phyloP scores from a whole-genome alignment of 2,329 filamentous ascomycete genomes.

The Neonectria sp. region DNA sequence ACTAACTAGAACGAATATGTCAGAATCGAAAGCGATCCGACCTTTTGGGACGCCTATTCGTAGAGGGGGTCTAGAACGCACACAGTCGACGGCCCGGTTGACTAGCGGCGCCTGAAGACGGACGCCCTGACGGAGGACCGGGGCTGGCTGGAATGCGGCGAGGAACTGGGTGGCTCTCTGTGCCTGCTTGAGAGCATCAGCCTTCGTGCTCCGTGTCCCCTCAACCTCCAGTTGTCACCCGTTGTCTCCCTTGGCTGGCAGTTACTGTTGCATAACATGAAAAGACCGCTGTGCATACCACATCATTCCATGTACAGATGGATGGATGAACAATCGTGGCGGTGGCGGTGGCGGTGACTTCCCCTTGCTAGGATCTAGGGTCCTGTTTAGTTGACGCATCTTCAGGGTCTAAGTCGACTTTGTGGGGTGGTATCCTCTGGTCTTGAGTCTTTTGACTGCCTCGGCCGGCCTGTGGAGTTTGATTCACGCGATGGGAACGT shows the following conservation, averaged over 20 bases:
- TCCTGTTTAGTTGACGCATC: slow-evolving; percentile 1
- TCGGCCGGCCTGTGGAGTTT: background rate
- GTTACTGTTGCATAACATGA: background rate
- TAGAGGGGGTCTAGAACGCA: background rate
- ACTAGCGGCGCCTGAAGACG: slow-evolving; percentile 9
- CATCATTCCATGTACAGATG: background rate
- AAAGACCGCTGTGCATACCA: background rate
- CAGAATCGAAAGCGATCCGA: background rate
- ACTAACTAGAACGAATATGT: background rate
- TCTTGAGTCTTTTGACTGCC: slow-evolving; percentile 11
- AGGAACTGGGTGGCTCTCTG: background rate
- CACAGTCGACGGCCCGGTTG: background rate
- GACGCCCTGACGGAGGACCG: background rate
- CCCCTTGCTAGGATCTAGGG: background rate
- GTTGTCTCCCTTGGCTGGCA: background rate
- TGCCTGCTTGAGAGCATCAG: background rate
- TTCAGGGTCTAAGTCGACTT: slow-evolving; percentile 1
- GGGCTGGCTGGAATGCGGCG: background rate
- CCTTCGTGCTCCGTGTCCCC: background rate
- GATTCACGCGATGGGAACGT: background rate
- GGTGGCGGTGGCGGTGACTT: slow-evolving; percentile 25
- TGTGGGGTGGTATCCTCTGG: background rate
- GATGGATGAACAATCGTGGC: slow-evolving; percentile 3
- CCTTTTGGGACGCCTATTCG: background rate
- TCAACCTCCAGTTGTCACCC: background rate